Conservation (phyloP, 2,329 filamentous ascomycete species). For the Phialophora expanda region DNA sequence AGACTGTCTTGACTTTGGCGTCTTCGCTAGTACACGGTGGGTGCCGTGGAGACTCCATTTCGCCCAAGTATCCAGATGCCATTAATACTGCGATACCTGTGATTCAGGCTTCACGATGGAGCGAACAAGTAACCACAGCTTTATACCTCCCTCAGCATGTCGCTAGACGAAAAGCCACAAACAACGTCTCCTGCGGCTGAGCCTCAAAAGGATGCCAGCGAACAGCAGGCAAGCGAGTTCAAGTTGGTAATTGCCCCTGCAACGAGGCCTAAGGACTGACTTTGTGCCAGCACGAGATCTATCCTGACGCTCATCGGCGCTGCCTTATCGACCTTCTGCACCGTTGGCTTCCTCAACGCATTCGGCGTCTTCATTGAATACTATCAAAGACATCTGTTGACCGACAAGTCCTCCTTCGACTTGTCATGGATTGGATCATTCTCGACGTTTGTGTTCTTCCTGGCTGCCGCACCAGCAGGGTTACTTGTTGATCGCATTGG, state of each 20-base stretch:
- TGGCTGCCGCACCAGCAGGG: slow-evolving; percentile 45
- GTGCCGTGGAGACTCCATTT: slow-evolving; percentile 4
- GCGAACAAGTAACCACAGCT: neutral
- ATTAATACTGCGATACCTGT: neutral
- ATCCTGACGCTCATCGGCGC: slow-evolving; percentile 43
- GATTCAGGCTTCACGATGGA: neutral
- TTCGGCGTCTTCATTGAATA: slow-evolving; percentile 54
- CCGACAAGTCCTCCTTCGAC: slow-evolving; percentile 42
- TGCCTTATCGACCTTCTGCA: slow-evolving; percentile 45
- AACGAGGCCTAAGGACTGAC: neutral
- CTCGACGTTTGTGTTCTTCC: slow-evolving; percentile 46
- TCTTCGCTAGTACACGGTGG: neutral
- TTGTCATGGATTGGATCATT: slow-evolving; percentile 55
- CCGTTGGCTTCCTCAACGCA: slow-evolving; percentile 48
- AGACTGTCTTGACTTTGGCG: neutral
- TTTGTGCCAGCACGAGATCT: slow-evolving; percentile 38
- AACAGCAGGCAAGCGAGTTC: slow-evolving; percentile 15
- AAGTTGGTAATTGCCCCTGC: slow-evolving; percentile 10
- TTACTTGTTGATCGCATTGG: slow-evolving; percentile 54
- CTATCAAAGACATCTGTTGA: slow-evolving; percentile 49
- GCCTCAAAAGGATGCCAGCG: neutral
- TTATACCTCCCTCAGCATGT: neutral
- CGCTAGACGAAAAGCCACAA: neutral
- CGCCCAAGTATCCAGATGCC: neutral
- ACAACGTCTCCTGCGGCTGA: neutral